Evolutionary conservation across 768 basidiomycete species (phyloP).

Genomic region (Floccularia luteovirens): DNA sequence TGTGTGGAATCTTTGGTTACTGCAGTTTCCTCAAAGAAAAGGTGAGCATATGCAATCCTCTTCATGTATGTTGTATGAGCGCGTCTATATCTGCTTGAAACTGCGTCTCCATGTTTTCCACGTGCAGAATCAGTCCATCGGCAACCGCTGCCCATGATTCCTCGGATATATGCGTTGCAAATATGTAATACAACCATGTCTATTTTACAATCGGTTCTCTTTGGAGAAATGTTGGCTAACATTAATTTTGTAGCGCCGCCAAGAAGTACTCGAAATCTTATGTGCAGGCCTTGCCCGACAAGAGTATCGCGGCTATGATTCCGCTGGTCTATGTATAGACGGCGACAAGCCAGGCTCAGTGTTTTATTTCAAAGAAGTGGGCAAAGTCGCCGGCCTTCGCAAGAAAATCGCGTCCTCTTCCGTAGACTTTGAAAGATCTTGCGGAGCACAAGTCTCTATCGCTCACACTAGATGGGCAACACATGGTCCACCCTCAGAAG

Average conservation of each 20-base stretch:
- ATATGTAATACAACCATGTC: too few species aligned
- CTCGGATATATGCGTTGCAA: too few species aligned
- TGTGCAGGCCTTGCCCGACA: constrained; percentile 87
- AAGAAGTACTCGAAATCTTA: constrained; percentile 86
- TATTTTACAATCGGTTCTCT: too few species aligned
- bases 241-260: constrained; percentile 56
- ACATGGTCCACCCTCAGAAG: constrained; percentile 80
- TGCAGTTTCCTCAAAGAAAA: constrained; percentile 94
- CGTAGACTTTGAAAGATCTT: constrained; percentile 70
- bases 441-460: constrained; percentile 87
- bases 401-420: constrained; percentile 74
- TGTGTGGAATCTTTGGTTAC: constrained; percentile 98
- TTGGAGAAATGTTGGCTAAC: too few species aligned
- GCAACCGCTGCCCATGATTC: too few species aligned
- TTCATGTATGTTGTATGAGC: too few species aligned
- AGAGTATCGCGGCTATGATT: constrained; percentile 98
- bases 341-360: constrained; percentile 78
- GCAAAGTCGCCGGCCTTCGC: constrained; percentile 90
- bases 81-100: too few species aligned
- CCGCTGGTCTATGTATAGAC: constrained; percentile 86
- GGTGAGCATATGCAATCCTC: constrained; percentile 36
- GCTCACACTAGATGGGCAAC: constrained; percentile 99
- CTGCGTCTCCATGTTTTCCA: too few species aligned
- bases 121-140: too few species aligned
- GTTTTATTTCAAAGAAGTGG: constrained; percentile 93